Evolutionary conservation across 495 filamentous ascomycete species (phyloP).

Genomic region (Neurospora sublineolata): DNA sequence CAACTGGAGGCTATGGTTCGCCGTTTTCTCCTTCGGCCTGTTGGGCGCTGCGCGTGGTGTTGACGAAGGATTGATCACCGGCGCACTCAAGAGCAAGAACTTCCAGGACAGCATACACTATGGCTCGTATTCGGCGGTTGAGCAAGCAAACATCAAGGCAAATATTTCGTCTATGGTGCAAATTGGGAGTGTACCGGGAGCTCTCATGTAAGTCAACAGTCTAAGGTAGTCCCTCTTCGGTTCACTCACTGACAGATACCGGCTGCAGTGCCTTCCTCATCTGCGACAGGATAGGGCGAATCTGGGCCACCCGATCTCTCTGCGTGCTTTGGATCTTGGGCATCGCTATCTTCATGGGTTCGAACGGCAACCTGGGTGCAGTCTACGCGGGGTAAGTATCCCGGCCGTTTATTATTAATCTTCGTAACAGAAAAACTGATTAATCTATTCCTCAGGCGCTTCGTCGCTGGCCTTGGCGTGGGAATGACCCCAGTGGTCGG

Average conservation of each 20-base stretch:
- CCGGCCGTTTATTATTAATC: too few relatives aligned
- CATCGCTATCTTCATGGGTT: conserved; percentile 56
- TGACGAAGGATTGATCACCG: conserved; percentile 64
- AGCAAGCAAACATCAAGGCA: conserved; percentile 49
- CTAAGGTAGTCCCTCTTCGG: background rate
- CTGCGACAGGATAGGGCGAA: conserved; percentile 56
- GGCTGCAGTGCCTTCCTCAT: conserved; percentile 43
- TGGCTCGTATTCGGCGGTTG: conserved; percentile 38
- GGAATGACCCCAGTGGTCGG: conserved; percentile 58
- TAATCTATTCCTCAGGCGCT: too few relatives aligned
- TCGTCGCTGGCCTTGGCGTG: conserved; percentile 57
- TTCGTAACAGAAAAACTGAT: too few relatives aligned
- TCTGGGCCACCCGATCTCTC: conserved; percentile 58
- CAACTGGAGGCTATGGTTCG: conserved; percentile 56
- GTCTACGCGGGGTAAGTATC: conserved; percentile 57
- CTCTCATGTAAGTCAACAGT: conserved; percentile 40
- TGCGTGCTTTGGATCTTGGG: conserved; percentile 57
- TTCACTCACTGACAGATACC: background rate
- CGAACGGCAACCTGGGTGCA: conserved; percentile 46
- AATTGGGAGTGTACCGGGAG: conserved; percentile 54
- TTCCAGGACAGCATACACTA: conserved; percentile 52
- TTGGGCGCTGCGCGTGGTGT: conserved; percentile 60
- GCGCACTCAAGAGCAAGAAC: conserved; percentile 50
- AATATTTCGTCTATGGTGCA: conserved; percentile 67
- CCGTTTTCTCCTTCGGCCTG: conserved; percentile 54